phyloP scores from a whole-genome alignment of 2,329 filamentous ascomycete species.

The Beauveria pseudobassiana region DNA sequence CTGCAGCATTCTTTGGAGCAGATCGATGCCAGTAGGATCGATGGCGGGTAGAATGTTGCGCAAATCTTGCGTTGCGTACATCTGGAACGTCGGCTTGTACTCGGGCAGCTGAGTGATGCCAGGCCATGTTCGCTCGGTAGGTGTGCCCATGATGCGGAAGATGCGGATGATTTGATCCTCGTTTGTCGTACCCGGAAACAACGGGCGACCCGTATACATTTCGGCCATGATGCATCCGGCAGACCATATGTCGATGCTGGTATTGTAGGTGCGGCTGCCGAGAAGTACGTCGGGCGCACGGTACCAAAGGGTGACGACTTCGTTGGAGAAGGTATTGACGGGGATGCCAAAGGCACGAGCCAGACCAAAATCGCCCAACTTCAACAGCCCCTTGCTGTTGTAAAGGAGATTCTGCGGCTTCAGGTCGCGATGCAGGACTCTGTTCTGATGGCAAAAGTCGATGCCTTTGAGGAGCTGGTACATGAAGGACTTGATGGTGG shows the following conservation, averaged over 20 bases:
- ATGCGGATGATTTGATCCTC: conserved; percentile 96
- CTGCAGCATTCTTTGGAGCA: conserved; percentile 87
- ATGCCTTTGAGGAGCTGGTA: conserved; percentile 93
- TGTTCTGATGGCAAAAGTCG: conserved; percentile 95
- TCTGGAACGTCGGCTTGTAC: conserved; percentile 91
- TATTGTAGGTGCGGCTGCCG: conserved; percentile 93
- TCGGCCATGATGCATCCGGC: conserved; percentile 99
- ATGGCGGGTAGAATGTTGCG: conserved; percentile 83
- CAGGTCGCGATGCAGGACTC: conserved; percentile 88
- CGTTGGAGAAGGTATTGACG: conserved; percentile 96
- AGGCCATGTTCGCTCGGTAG: conserved; percentile 90
- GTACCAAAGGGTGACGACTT: conserved; percentile 97
- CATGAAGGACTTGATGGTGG: conserved; percentile 98
- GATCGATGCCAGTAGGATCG: conserved; percentile 76
- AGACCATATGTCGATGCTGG: conserved; percentile 99
- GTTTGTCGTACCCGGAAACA: conserved; percentile 96
- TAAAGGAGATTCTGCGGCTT: conserved; percentile 97
- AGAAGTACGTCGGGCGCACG: conserved; percentile 92
- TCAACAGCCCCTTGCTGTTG: conserved; percentile 82
- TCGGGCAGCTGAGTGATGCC: conserved; percentile 94
- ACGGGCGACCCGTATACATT: conserved; percentile 92
- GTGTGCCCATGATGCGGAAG: conserved; percentile 97
- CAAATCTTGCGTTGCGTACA: conserved; percentile 88
- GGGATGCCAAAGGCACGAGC: conserved; percentile 93
- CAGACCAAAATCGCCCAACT: conserved; percentile 90